Conservation (phyloP, 176 grass and related monocot species). For the Zea luxurians region DNA sequence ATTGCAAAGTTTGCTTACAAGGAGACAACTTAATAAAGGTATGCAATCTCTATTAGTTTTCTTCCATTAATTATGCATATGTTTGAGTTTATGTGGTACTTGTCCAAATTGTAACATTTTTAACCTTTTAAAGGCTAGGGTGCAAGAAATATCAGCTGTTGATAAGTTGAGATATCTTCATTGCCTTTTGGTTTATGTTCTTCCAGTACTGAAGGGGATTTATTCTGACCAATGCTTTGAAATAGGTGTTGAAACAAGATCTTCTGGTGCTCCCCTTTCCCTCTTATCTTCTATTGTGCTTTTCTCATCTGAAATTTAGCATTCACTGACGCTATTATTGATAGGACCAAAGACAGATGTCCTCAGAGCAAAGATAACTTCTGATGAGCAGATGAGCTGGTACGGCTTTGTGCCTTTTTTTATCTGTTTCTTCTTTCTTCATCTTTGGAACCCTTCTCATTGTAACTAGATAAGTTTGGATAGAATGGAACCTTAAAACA, state of each 20-base stretch:
- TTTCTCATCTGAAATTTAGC: slow-evolving; percentile 22
- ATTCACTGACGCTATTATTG: slow-evolving; percentile 9
- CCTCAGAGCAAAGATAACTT: slow-evolving; percentile 75
- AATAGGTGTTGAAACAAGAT: slow-evolving; percentile 88
- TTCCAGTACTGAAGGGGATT: slow-evolving; percentile 83
- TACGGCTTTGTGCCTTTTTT: slow-evolving; percentile 41
- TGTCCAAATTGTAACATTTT: slow-evolving; percentile 28
- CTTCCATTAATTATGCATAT: slow-evolving; percentile 26
- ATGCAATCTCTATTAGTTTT: slow-evolving; percentile 29
- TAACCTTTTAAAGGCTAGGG: slow-evolving; percentile 63
- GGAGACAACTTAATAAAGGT: slow-evolving; percentile 93
- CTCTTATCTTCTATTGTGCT: slow-evolving; percentile 16
- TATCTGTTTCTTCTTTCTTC: slow-evolving; percentile 33
- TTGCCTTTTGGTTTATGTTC: slow-evolving; percentile 76
- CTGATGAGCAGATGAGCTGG: slow-evolving; percentile 97
- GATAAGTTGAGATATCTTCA: slow-evolving; percentile 98
- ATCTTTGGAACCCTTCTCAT: slow-evolving; percentile 2
- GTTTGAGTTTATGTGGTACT: slow-evolving; percentile 9
- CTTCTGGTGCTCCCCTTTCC: slow-evolving; percentile 57
- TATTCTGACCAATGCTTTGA: slow-evolving; percentile 84
- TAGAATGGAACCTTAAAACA: slow-evolving; percentile 21
- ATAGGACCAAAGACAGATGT: slow-evolving; percentile 82
- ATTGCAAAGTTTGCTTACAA: slow-evolving; percentile 78
- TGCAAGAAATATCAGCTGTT: slow-evolving; percentile 75
- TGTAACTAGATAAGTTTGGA: neutral